These are phyloP conservation scores for Rosellinia necatrix DNA, from an alignment of 2,329 filamentous ascomycete species.

Conservation along the genomic window DNA sequence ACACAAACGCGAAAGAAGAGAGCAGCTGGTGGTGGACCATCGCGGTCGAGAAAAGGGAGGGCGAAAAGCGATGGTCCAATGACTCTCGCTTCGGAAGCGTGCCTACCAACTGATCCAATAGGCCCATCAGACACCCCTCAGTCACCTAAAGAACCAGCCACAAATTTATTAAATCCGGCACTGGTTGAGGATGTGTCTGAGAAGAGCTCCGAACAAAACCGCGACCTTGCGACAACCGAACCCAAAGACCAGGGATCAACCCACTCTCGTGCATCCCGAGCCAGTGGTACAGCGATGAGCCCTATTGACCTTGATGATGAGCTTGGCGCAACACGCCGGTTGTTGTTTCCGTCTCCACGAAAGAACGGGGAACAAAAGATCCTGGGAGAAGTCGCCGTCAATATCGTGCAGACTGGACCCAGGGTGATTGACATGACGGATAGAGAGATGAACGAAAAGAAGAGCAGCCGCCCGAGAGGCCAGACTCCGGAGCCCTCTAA, in stretches of 20 bases:
- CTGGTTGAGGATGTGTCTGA: conserved; percentile 44
- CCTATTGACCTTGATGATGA: conserved; percentile 60
- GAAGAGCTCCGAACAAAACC: conserved; percentile 28
- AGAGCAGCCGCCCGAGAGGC: conserved; percentile 46
- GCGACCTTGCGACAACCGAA: conserved; percentile 23
- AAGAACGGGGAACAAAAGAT: conserved; percentile 67
- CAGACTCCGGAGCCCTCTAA: conserved; percentile 40
- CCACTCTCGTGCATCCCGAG: conserved; percentile 59
- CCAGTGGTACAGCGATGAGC: conserved; percentile 60
- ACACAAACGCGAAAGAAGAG: conserved; percentile 57
- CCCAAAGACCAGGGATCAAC: conserved; percentile 47
- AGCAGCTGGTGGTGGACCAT: conserved; percentile 46
- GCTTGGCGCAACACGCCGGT: conserved; percentile 64
- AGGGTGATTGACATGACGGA: conserved; percentile 46
- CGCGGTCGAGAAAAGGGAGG: conserved; percentile 54
- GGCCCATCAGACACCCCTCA: conserved; percentile 50
- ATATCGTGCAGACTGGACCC: conserved; percentile 52
- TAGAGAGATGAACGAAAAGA: conserved; percentile 45
- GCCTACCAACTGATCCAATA: conserved; percentile 57
- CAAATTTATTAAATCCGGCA: conserved; percentile 21
- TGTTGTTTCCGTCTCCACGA: conserved; percentile 78
- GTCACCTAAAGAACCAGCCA: conserved; percentile 34
- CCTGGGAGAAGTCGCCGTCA: conserved; percentile 61
- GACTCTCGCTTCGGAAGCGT: conserved; percentile 59
- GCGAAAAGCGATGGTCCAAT: conserved; percentile 52